Conservation (phyloP, 495 filamentous ascomycete species). For the Penicillium paradoxum region DNA sequence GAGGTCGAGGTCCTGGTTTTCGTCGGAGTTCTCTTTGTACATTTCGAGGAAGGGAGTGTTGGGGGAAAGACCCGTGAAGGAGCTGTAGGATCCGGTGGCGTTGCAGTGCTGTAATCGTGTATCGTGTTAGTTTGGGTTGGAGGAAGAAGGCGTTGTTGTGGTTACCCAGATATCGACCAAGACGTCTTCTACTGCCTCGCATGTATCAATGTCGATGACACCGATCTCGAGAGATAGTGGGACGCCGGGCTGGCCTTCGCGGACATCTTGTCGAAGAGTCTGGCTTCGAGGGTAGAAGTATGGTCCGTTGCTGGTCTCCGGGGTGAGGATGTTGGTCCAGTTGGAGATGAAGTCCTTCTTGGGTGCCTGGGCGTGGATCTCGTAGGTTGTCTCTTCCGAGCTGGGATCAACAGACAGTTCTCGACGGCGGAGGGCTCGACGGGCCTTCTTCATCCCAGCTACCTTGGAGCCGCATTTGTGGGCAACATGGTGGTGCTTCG, state of each 20-base stretch:
- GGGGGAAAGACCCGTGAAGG: constrained; percentile 37
- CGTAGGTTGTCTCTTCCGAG: not conserved
- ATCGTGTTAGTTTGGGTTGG: not conserved
- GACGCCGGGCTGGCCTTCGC: constrained; percentile 48
- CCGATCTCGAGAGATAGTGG: constrained; percentile 50
- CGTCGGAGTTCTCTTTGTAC: not conserved
- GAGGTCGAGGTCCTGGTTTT: not conserved
- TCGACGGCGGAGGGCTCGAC: not conserved
- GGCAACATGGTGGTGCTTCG: not conserved
- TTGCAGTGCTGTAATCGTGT: constrained; percentile 29
- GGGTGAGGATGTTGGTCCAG: constrained; percentile 47
- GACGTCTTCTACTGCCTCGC: constrained; percentile 41
- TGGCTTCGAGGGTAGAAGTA: constrained; percentile 35
- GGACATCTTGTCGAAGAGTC: constrained; percentile 41
- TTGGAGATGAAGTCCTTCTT: constrained; percentile 25
- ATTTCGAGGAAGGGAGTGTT: constrained; percentile 20
- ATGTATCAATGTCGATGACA: constrained; percentile 51
- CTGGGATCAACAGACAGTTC: not conserved
- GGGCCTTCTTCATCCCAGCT: not conserved
- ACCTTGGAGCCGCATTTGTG: not conserved
- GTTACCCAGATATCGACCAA: constrained; percentile 52
- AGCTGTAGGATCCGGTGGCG: constrained; percentile 44
- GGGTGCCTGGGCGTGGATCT: constrained; percentile 8
- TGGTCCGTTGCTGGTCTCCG: constrained; percentile 45
- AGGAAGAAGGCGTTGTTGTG: not conserved